Percentiles rank a stretch among this genome's conserved stretches.
Evolutionary conservation across 805 yeast species (phyloP).

Genomic region (Vanderwaltozyma yarrowii): DNA sequence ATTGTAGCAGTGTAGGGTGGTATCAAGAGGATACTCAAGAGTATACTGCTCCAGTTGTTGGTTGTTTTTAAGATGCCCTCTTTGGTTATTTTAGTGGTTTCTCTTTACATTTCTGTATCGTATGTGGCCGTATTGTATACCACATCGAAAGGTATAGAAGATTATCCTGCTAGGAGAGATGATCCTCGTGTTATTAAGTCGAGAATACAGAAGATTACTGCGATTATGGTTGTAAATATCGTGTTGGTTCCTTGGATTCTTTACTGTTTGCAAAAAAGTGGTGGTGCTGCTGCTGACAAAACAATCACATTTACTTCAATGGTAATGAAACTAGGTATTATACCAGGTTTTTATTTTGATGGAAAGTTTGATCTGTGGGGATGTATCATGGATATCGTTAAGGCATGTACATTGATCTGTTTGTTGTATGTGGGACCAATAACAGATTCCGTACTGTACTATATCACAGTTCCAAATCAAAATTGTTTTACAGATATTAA

Average conservation of each 20-base stretch:
- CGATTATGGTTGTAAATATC: conserved; percentile 11
- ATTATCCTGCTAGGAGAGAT: conserved; percentile 21
- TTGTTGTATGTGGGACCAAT: conserved; percentile 22
- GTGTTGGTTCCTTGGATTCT: conserved; percentile 13
- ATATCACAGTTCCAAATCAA: conserved; percentile 8
- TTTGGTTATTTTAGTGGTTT: not conserved
- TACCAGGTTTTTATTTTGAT: conserved; percentile 15
- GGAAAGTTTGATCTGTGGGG: conserved; percentile 8
- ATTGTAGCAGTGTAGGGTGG: too few relatives aligned
- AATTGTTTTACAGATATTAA: conserved; percentile 6
- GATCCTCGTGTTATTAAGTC: conserved; percentile 17
- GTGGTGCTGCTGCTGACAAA: too few relatives aligned
- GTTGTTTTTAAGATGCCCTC: not conserved
- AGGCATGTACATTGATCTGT: conserved; percentile 8
- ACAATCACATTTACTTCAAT: too few relatives aligned
- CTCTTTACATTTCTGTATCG: conserved; percentile 18
- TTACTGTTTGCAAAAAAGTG: not conserved
- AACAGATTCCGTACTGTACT: conserved; percentile 13
- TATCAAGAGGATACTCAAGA: too few relatives aligned
- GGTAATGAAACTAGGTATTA: not conserved
- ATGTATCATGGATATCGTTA: conserved; percentile 9
- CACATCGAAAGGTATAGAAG: conserved; percentile 10
- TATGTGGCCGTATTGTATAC: conserved; percentile 21
- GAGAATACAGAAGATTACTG: conserved; percentile 11
- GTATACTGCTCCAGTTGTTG: too few relatives aligned